phyloP scores from a whole-genome alignment of 371 early-diverging fungal species.

The Mortierella sp. region DNA sequence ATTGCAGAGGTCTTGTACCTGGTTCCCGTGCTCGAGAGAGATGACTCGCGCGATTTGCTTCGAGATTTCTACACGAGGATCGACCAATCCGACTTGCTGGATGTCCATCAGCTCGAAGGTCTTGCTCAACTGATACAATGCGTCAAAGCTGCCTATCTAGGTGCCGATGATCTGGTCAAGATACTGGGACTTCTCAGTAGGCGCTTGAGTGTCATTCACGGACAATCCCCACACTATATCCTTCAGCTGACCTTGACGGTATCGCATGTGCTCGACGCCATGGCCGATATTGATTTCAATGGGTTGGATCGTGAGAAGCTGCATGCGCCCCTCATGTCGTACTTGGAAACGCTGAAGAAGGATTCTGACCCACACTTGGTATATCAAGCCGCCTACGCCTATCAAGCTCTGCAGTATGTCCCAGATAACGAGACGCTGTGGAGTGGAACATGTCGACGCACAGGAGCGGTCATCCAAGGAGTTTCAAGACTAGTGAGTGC shows the following conservation, averaged over 20 bases:
- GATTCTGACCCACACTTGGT: no score
- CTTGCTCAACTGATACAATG: conserved; percentile 5
- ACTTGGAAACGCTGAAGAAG: no score
- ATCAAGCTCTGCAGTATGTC: no score
- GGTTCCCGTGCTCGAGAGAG: neutral
- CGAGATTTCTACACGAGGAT: neutral
- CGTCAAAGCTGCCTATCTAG: neutral
- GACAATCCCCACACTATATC: neutral
- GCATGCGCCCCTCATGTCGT: neutral
- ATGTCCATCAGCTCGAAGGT: conserved; percentile 4
- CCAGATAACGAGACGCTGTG: no score
- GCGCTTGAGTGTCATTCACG: no score
- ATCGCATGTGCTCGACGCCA: conserved; percentile 3
- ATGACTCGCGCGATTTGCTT: neutral
- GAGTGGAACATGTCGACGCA: no score
- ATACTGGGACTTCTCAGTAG: neutral
- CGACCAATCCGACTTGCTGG: neutral
- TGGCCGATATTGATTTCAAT: neutral
- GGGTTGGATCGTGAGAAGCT: conserved; percentile 1
- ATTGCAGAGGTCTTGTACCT: conserved; percentile 3
- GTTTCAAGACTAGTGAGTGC: no score
- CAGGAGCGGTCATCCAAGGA: no score
- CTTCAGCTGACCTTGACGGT: neutral
- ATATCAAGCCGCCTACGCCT: no score
- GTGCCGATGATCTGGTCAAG: conserved; percentile 10